These are phyloP conservation scores for Monosporascus ibericus DNA, from an alignment of 2,329 filamentous ascomycete genomes.

Conservation along the genomic window DNA sequence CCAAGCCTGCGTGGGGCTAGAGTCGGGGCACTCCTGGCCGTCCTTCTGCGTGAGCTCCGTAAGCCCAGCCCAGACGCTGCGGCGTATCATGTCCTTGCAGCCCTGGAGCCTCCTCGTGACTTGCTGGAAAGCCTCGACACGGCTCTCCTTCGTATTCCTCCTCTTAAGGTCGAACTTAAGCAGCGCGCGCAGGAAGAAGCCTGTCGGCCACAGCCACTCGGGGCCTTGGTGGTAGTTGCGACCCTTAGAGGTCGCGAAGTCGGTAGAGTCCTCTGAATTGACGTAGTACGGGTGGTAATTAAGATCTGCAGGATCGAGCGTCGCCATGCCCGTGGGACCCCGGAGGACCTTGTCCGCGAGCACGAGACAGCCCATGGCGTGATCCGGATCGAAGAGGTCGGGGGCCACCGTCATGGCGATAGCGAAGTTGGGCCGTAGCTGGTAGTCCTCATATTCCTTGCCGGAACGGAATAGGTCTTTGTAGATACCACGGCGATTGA, in stretches of 20 bases:
- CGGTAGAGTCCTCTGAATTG: constrained; percentile 86
- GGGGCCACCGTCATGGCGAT: constrained; percentile 95
- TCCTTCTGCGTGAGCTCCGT: constrained; percentile 90
- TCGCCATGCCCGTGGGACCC: constrained; percentile 91
- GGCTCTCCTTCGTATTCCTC: constrained; percentile 55
- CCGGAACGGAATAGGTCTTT: constrained; percentile 93
- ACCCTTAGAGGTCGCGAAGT: constrained; percentile 89
- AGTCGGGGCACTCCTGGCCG: constrained; percentile 79
- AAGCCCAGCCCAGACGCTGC: constrained; percentile 82
- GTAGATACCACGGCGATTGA: constrained; percentile 95
- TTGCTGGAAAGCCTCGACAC: constrained; percentile 89
- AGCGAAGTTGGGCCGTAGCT: constrained; percentile 87
- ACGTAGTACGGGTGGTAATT: constrained; percentile 94
- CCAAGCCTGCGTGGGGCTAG: constrained; percentile 94
- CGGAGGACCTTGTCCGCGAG: constrained; percentile 73
- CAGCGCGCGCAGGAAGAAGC: constrained; percentile 88
- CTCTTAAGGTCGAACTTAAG: constrained; percentile 83
- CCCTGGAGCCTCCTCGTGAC: constrained; percentile 75
- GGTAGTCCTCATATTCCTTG: constrained; percentile 97
- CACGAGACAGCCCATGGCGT: constrained; percentile 74
- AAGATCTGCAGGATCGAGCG: constrained; percentile 82
- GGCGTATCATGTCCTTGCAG: constrained; percentile 77
- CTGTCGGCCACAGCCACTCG: constrained; percentile 96
- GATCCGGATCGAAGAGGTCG: constrained; percentile 71
- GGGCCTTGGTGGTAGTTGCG: constrained; percentile 98